These are phyloP conservation scores for Fusarium sp. DNA, from an alignment of 2,329 filamentous ascomycete genomes.

Conservation along the genomic window DNA sequence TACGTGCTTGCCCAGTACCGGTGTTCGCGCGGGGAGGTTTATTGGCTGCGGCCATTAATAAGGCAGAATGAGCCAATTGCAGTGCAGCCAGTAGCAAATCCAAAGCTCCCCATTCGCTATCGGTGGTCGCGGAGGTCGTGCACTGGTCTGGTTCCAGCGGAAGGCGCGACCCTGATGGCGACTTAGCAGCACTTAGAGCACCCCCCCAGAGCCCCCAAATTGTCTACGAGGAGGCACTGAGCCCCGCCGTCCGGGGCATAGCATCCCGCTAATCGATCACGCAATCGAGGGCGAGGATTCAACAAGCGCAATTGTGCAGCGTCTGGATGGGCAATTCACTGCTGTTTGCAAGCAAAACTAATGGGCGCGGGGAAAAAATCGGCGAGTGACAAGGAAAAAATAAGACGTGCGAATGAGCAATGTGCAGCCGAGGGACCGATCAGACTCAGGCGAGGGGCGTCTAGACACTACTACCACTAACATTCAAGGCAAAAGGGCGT, in stretches of 20 bases:
- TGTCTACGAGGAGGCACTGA: constrained; percentile 32
- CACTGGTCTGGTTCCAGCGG: constrained; percentile 32
- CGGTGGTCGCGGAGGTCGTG: constrained; percentile 42
- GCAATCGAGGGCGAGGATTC: constrained; percentile 50
- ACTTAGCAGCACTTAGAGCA: constrained; percentile 30
- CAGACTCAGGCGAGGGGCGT: constrained; percentile 40
- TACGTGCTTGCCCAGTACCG: constrained; percentile 34
- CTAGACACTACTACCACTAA: not conserved
- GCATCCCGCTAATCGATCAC: constrained; percentile 51
- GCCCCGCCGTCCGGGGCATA: constrained; percentile 49
- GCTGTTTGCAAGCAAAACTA: constrained; percentile 24
- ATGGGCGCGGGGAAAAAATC: constrained; percentile 49
- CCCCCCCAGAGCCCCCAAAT: constrained; percentile 14
- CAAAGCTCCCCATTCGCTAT: constrained; percentile 45
- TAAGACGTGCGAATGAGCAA: constrained; percentile 43
- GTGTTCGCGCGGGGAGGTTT: constrained; percentile 24
- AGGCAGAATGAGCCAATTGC: constrained; percentile 19
- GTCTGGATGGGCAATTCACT: constrained; percentile 36
- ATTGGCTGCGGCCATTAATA: constrained; percentile 31
- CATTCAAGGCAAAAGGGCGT: constrained; percentile 34
- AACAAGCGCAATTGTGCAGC: constrained; percentile 43
- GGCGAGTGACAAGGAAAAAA: constrained; percentile 38
- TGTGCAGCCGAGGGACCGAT: constrained; percentile 41
- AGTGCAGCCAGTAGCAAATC: constrained; percentile 41
- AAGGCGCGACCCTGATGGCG: constrained; percentile 37